Base-by-base conservation (phyloP, 2,329 filamentous ascomycete species). In the Colletotrichum gloeosporioides region DNA sequence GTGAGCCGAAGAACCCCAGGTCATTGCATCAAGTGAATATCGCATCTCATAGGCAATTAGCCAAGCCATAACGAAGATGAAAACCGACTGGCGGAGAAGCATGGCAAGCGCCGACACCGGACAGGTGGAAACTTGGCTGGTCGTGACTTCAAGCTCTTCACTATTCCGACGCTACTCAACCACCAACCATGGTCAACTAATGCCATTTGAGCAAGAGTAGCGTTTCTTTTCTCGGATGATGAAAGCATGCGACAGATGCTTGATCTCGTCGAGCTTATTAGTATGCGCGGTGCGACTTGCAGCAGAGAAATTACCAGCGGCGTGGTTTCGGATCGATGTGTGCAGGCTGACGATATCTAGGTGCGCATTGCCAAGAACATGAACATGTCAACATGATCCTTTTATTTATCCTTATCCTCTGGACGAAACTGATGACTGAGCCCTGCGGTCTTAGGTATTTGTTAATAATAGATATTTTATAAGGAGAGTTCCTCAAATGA, bases 381-480 rank as follows among this genome's bases (percentile, higher is more conserved):
- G 5, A 44, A n/a, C 9, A 0, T 53, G 1, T 8, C 44, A 4
- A 22, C 6, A 12, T 8, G 10, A 22, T 12, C 6, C 16, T 13
- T 53, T 22, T 6, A 12, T 22, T 22, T 13, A 12, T 22, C 6
- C 6, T 22, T 4, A 22, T 1, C 44, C 13, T 53, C n/a, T 53
- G 10, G n/a, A 22, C n/a, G 44, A 53, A 22, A n/a, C 22, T 12
- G n/a, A 53, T 49, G 18, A 44, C 39, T 8, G 9, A 10, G 44
- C 6, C 10, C 7, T 49, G 44, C 44, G 18, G 44, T 49, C n/a
- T 10, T 44, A 9, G 22, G 6, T 10, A 49, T 22, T 10, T 7
- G 18, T n/a, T 10, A 12, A 22, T 3, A 12, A 1, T 22, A 7
- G 3, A 22, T 22, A 49, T 2, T 8, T 6, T n/a, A 9, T 5